Conservation (phyloP, 129 eudicot genomes). For the Lonicera japonica region DNA sequence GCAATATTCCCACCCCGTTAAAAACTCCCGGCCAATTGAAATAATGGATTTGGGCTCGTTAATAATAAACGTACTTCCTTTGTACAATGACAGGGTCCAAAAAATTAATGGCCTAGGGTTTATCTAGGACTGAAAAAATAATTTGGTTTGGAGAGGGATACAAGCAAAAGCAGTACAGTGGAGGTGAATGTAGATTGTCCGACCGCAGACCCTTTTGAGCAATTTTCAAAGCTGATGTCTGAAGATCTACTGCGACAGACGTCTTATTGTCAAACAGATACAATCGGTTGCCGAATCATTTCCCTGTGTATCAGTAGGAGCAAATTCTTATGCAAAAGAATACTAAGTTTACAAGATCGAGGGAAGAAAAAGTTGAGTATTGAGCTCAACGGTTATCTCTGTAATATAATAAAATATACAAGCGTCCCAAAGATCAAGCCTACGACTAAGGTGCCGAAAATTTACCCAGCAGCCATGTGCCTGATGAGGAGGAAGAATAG, state of each 20-base stretch:
- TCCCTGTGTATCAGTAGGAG: neutral
- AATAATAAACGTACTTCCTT: neutral
- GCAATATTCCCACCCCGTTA: too few species aligned
- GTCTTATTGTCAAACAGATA: too few species aligned
- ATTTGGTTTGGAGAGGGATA: slow-evolving; percentile 39
- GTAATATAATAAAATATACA: too few species aligned
- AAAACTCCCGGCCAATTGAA: too few species aligned
- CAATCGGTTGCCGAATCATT: neutral
- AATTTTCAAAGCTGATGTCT: slow-evolving; percentile 16
- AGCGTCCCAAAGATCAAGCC: too few species aligned
- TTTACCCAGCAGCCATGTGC: too few species aligned
- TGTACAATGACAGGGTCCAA: neutral
- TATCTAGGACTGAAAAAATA: slow-evolving; percentile 33
- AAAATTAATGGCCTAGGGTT: neutral
- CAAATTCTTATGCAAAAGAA: neutral
- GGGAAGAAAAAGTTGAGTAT: too few species aligned
- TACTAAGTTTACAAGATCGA: too few species aligned
- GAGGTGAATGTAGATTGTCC: slow-evolving; percentile 34
- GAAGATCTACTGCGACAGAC: neutral
- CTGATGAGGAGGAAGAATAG: too few species aligned
- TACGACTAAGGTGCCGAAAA: too few species aligned
- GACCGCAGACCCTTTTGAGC: slow-evolving; percentile 43
- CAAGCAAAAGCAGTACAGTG: slow-evolving; percentile 26
- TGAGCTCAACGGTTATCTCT: too few species aligned
- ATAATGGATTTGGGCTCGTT: too few species aligned